These are phyloP conservation scores for Elaphomyces granulatus DNA, from an alignment of 495 filamentous ascomycete species.

Conservation along the genomic window DNA sequence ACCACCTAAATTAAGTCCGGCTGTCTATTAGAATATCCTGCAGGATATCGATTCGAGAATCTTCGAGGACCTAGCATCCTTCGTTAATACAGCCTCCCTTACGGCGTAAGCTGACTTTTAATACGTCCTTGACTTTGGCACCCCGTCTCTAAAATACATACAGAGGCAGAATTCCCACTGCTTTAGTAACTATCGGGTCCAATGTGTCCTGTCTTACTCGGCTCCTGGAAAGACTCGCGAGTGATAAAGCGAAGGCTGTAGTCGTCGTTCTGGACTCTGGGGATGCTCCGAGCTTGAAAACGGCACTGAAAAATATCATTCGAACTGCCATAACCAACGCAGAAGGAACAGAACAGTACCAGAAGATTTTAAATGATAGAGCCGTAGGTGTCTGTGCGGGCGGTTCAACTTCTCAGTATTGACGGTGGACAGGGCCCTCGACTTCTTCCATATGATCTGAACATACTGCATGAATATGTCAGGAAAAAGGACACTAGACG, in stretches of 20 bases:
- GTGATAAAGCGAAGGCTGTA: slow-evolving; percentile 32
- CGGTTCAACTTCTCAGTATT: too few relatives aligned
- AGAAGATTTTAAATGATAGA: slow-evolving; percentile 33
- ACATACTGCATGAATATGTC: slow-evolving; percentile 57
- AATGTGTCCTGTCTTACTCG: slow-evolving; percentile 65
- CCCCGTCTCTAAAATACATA: slow-evolving; percentile 20
- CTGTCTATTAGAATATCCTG: slow-evolving; percentile 26
- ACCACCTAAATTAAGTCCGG: too few relatives aligned
- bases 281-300: slow-evolving; percentile 72
- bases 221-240: slow-evolving; percentile 51
- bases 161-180: slow-evolving; percentile 52
- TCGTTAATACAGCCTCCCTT: slow-evolving; percentile 40
- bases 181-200: slow-evolving; percentile 72
- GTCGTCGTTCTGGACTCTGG: slow-evolving; percentile 62
- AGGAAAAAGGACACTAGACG: slow-evolving; percentile 39
- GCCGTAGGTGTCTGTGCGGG: slow-evolving; percentile 36
- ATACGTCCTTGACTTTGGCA: not conserved
- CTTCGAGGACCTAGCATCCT: slow-evolving; percentile 50
- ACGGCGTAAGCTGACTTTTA: slow-evolving; percentile 22
- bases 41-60: slow-evolving; percentile 39
- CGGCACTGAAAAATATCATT: slow-evolving; percentile 69
- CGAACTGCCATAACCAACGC: slow-evolving; percentile 47
- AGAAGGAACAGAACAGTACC: slow-evolving; percentile 31
- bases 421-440: slow-evolving; percentile 39
- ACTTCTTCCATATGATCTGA: slow-evolving; percentile 82